Conservation (phyloP, 1,284 basidiomycete genomes). For the Ganoderma sinense region DNA sequence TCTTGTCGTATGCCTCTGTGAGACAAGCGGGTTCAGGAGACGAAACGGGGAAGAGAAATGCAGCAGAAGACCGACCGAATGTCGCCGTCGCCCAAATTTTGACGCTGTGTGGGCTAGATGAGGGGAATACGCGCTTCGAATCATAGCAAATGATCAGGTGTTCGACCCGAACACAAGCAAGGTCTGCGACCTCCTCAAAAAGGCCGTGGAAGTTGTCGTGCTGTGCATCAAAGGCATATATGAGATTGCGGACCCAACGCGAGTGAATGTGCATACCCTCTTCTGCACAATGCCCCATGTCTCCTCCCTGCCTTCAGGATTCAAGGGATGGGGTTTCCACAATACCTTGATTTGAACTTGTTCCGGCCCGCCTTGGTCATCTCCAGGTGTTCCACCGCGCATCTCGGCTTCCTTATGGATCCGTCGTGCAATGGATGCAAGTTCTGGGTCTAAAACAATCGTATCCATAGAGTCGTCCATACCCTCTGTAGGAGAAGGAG, state of each 20-base stretch:
- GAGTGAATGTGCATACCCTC: conserved; percentile 51
- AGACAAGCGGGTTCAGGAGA: conserved; percentile 4
- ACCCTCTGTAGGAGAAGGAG: conserved; percentile 51
- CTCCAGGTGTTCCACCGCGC: conserved; percentile 33
- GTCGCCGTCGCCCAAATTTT: conserved; percentile 71
- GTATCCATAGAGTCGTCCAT: conserved; percentile 58
- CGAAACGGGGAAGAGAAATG: not conserved
- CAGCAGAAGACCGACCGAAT: conserved; percentile 54
- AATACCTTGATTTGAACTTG: conserved; percentile 59
- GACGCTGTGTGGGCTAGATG: conserved; percentile 69
- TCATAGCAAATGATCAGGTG: conserved; percentile 66
- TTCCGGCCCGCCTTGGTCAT: conserved; percentile 44
- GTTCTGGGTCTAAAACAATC: conserved; percentile 65
- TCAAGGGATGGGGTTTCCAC: conserved; percentile 70
- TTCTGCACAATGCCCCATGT: conserved; percentile 62
- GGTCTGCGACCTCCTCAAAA: conserved; percentile 69
- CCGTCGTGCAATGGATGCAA: conserved; percentile 58
- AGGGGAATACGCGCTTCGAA: conserved; percentile 68
- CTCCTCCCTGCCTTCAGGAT: conserved; percentile 46
- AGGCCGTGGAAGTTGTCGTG: conserved; percentile 66
- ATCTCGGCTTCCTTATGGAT: conserved; percentile 37
- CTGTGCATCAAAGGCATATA: conserved; percentile 43
- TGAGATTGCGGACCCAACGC: not conserved
- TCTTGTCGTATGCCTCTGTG: conserved; percentile 69
- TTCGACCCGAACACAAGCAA: conserved; percentile 54